phyloP scores from a whole-genome alignment of 1,139 yeast species.

The Ashbya aceris region DNA sequence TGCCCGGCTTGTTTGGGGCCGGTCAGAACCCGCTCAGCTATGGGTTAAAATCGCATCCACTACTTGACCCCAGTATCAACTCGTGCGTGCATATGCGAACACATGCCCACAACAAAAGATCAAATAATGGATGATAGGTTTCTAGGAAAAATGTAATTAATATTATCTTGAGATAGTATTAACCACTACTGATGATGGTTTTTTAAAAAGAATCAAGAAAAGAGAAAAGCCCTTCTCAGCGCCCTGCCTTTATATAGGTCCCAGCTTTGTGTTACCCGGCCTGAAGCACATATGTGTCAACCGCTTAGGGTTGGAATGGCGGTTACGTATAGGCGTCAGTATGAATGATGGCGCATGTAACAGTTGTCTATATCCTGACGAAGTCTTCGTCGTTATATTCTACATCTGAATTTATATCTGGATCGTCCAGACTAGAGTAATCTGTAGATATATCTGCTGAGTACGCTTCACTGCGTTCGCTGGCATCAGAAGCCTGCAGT shows the following conservation, averaged over 20 bases:
- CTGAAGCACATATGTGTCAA: neutral
- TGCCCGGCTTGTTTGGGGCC: slow-evolving; percentile 40
- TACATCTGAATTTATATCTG: no score
- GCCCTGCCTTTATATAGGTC: neutral
- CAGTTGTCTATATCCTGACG: no score
- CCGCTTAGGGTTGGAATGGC: neutral
- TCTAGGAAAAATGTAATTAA: slow-evolving; percentile 40
- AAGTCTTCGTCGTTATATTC: no score
- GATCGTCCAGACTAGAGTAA: no score
- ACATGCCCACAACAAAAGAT: slow-evolving; percentile 10
- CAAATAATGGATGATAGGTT: slow-evolving; percentile 35
- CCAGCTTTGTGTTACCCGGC: neutral
- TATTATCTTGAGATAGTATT: slow-evolving; percentile 34
- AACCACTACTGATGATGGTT: slow-evolving; percentile 34
- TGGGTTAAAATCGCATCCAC: slow-evolving; percentile 28
- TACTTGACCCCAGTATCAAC: slow-evolving; percentile 30
- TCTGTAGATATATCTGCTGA: no score
- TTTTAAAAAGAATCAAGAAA: slow-evolving; percentile 12
- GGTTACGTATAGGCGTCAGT: no score
- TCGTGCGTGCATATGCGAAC: slow-evolving; percentile 4
- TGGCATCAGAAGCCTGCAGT: no score
- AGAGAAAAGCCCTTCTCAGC: neutral
- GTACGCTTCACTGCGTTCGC: no score
- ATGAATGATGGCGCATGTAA: no score
- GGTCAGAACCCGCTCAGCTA: slow-evolving; percentile 32